Evolutionary conservation across 345 rosid species (phyloP).

Genomic region (Camelina hispida): DNA sequence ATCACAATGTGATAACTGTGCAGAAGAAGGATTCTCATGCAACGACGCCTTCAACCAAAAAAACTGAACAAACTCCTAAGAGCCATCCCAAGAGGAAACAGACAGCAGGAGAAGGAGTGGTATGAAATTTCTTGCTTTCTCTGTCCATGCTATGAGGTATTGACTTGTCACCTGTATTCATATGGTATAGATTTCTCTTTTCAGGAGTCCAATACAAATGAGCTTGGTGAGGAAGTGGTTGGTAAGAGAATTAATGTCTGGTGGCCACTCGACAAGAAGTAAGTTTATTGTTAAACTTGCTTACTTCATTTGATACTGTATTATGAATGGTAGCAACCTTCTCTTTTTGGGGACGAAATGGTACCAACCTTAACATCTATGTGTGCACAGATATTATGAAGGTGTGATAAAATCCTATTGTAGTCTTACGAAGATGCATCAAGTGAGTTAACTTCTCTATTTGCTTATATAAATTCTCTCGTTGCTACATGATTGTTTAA

Average conservation of each 20-base stretch:
- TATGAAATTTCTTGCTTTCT: slow-evolving; percentile 27
- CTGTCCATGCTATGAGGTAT: slow-evolving; percentile 11
- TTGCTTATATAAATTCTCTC: slow-evolving; percentile 2
- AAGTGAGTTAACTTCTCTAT: slow-evolving; percentile 48
- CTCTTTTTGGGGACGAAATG: neutral
- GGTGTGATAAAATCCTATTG: slow-evolving; percentile 58
- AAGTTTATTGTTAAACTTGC: slow-evolving; percentile 35
- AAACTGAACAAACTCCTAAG: slow-evolving; percentile 47
- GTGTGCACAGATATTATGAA: slow-evolving; percentile 64
- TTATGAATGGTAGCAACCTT: slow-evolving; percentile 6
- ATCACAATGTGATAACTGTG: slow-evolving; percentile 27
- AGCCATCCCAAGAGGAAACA: slow-evolving; percentile 50
- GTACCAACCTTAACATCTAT: slow-evolving; percentile 22
- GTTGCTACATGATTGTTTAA: slow-evolving; percentile 15
- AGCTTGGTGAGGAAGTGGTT: slow-evolving; percentile 48
- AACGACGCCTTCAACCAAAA: slow-evolving; percentile 32
- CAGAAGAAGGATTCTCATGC: slow-evolving; percentile 51
- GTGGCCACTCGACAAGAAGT: slow-evolving; percentile 74
- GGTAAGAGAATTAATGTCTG: slow-evolving; percentile 62
- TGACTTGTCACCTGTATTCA: slow-evolving; percentile 24
- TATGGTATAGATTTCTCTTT: slow-evolving; percentile 28
- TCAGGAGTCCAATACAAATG: slow-evolving; percentile 49
- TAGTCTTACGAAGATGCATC: slow-evolving; percentile 50
- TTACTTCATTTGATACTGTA: slow-evolving; percentile 5
- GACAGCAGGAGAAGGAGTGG: slow-evolving; percentile 49